These are phyloP conservation scores for Draba incana DNA, from an alignment of 345 rosid species.

Conservation along the genomic window DNA sequence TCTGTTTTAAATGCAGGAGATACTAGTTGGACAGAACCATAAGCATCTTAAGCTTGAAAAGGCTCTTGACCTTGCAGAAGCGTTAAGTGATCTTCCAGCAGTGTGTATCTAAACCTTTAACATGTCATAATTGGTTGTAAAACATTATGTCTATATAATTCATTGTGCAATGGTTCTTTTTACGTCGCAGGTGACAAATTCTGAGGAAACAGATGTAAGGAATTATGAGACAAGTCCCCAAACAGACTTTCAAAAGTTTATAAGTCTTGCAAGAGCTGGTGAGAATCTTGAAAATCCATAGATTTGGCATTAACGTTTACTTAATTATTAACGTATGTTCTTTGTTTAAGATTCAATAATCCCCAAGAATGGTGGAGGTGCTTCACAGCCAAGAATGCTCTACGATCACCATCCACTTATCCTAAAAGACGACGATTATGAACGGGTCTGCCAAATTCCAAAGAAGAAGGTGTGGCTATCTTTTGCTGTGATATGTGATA, in stretches of 20 bases:
- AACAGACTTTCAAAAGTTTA: constrained; percentile 42
- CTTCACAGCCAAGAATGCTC: background rate
- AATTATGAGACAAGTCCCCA: constrained; percentile 24
- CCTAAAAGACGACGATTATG: background rate
- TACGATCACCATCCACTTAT: background rate
- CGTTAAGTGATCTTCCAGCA: constrained; percentile 51
- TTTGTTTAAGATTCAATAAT: constrained; percentile 33
- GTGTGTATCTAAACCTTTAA: constrained; percentile 27
- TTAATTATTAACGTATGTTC: background rate
- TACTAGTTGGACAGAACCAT: constrained; percentile 39
- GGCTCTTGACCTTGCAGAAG: constrained; percentile 47
- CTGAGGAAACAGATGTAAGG: constrained; percentile 33
- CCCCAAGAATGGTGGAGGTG: background rate
- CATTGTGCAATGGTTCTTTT: background rate
- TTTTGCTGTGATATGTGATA: background rate
- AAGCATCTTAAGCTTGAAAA: constrained; percentile 34
- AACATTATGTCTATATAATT: background rate
- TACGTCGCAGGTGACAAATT: constrained; percentile 32
- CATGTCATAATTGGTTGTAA: background rate
- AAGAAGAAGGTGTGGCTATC: constrained; percentile 9
- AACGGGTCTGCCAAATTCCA: background rate
- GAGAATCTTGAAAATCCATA: constrained; percentile 1
- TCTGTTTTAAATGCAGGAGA: constrained; percentile 36
- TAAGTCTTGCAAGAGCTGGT: constrained; percentile 38
- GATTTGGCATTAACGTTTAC: background rate